Conservation (phyloP, 345 rosid genomes). For the Noccaea bulbosa region DNA sequence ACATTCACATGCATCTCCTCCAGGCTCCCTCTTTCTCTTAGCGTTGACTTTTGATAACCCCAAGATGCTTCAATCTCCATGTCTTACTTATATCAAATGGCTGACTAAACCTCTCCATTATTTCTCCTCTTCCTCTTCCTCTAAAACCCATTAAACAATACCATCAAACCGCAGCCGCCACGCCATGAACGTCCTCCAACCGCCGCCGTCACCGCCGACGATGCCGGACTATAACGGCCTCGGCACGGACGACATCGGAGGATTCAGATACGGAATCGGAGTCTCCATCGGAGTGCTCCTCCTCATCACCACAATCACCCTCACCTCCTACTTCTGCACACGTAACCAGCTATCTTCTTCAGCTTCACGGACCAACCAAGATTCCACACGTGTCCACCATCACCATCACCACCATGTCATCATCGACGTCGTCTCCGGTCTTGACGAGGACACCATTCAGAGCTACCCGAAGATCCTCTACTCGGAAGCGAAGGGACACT, state of each 20-base stretch:
- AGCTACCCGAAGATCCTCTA: slow-evolving; percentile 77
- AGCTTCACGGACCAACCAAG: slow-evolving; percentile 19
- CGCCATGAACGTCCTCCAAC: slow-evolving; percentile 36
- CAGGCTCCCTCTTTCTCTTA: not conserved
- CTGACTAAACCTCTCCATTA: slow-evolving; percentile 37
- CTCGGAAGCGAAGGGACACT: slow-evolving; percentile 60
- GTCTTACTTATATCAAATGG: slow-evolving; percentile 38
- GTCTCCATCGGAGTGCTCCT: slow-evolving; percentile 57
- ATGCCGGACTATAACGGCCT: slow-evolving; percentile 36
- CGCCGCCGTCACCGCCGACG: slow-evolving; percentile 37
- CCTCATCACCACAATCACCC: slow-evolving; percentile 55
- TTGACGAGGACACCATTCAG: slow-evolving; percentile 71
- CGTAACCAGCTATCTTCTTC: slow-evolving; percentile 44
- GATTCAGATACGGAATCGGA: slow-evolving; percentile 59
- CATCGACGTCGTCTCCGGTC: slow-evolving; percentile 53
- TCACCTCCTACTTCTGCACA: slow-evolving; percentile 58
- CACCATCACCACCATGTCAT: slow-evolving; percentile 40
- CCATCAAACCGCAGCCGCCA: slow-evolving; percentile 18
- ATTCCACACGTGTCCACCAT: slow-evolving; percentile 21
- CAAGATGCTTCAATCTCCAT: slow-evolving; percentile 36
- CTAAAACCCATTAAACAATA: slow-evolving; percentile 4
- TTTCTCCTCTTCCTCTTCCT: slow-evolving; percentile 13
- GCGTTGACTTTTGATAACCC: slow-evolving; percentile 42
- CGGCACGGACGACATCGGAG: slow-evolving; percentile 44
- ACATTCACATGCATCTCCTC: slow-evolving; percentile 45